Conservation (phyloP, 352 stramenopile species). For the Phytophthora hybrid region DNA sequence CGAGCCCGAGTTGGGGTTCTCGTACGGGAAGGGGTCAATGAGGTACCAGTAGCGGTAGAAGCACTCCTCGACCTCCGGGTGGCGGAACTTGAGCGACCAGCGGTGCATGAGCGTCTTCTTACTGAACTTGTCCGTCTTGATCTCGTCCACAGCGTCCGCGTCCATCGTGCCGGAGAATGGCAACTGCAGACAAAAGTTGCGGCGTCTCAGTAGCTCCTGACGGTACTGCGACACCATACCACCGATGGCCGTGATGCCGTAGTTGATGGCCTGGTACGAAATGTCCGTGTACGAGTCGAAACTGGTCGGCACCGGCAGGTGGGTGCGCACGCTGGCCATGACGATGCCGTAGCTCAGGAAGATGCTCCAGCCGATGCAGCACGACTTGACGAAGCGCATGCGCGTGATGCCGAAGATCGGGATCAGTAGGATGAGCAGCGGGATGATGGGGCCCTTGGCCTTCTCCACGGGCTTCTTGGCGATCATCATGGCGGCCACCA, state of each 20-base stretch:
- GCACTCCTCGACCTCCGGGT: constrained; percentile 78
- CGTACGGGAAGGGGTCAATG: constrained; percentile 87
- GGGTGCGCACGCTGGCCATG: constrained; percentile 58
- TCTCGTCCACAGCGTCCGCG: constrained; percentile 62
- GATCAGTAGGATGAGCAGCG: constrained; percentile 83
- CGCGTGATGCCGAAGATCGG: constrained; percentile 87
- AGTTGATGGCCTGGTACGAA: constrained; percentile 87
- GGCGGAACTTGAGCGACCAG: constrained; percentile 76
- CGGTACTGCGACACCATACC: constrained; percentile 89
- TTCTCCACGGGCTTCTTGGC: constrained; percentile 84
- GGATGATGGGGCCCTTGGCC: constrained; percentile 69
- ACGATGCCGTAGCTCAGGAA: constrained; percentile 75
- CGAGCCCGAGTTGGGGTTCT: constrained; percentile 82
- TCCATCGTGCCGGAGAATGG: constrained; percentile 80
- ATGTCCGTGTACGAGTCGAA: constrained; percentile 83
- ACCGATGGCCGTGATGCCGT: constrained; percentile 79
- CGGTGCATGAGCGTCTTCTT: constrained; percentile 71
- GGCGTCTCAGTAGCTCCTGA: constrained; percentile 74
- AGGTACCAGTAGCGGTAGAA: constrained; percentile 90
- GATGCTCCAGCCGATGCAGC: constrained; percentile 73
- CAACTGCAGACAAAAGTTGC: constrained; percentile 82
- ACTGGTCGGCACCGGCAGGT: constrained; percentile 38
- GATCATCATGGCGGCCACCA: constrained; percentile 75
- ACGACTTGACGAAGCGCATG: constrained; percentile 84
- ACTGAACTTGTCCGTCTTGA: constrained; percentile 80